Evolutionary conservation across 2,329 filamentous ascomycete species (phyloP).

Genomic region (Trichophyton simii): DNA sequence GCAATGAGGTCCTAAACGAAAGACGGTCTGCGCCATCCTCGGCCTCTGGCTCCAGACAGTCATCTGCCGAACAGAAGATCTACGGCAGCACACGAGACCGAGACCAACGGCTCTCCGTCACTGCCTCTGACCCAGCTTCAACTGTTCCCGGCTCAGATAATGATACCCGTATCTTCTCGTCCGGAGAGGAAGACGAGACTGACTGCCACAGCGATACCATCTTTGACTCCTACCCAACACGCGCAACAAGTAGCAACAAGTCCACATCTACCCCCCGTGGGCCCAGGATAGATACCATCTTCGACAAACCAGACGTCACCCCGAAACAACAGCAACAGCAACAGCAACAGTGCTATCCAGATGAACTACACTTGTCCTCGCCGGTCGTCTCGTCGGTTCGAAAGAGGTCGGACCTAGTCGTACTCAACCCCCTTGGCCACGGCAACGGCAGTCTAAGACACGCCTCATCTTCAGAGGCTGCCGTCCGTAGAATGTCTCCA

Average conservation of each 20-base stretch:
- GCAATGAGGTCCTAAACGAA: slow-evolving; percentile 8
- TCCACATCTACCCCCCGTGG: slow-evolving; percentile 43
- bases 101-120: slow-evolving; percentile 43
- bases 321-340: not conserved
- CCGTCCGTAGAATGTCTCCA: not conserved
- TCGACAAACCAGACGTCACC: slow-evolving; percentile 30
- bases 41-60: slow-evolving; percentile 3
- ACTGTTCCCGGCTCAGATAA: slow-evolving; percentile 49
- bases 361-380: not conserved
- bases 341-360: not conserved
- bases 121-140: slow-evolving; percentile 47
- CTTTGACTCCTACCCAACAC: slow-evolving; percentile 51
- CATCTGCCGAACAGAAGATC: slow-evolving; percentile 1
- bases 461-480: not conserved
- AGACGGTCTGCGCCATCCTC: slow-evolving; percentile 2
- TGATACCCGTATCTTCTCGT: slow-evolving; percentile 45
- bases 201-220: slow-evolving; percentile 50
- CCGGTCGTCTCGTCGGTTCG: not conserved
- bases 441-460: not conserved
- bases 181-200: slow-evolving; percentile 48
- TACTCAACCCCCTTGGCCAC: not conserved
- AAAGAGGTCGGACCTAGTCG: not conserved
- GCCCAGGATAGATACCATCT: slow-evolving; percentile 51
- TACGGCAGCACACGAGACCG: not conserved
- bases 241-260: slow-evolving; percentile 40